A percentile compares a stretch with the other conserved stretches of the same genome.
Evolutionary conservation across 1,284 basidiomycete genomes (phyloP).

Genomic region (Apiotrichum sp.): DNA sequence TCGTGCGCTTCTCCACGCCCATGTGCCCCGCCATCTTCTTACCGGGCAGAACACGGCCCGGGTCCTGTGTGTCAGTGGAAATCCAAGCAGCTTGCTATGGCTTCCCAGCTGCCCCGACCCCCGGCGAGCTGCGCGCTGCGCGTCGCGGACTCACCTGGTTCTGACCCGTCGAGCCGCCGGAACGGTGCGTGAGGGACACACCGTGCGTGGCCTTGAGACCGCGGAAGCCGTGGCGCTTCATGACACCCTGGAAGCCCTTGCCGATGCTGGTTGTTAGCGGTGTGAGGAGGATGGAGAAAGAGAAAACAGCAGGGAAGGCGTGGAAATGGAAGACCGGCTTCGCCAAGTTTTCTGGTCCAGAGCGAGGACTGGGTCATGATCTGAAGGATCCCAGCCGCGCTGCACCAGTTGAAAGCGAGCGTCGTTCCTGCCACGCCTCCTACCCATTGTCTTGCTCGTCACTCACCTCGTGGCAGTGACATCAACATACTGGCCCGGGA

Average conservation of each 20-base stretch:
- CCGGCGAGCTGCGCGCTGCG: no score
- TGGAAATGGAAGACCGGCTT: no score
- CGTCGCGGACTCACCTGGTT: conserved; percentile 63
- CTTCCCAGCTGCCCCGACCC: no score
- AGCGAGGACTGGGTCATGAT: no score
- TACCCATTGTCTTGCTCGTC: not conserved
- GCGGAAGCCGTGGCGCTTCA: conserved; percentile 95
- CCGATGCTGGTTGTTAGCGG: conserved; percentile 60
- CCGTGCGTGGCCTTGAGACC: conserved; percentile 92
- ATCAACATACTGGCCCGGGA: conserved; percentile 95
- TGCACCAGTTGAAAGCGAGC: no score
- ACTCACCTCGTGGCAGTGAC: conserved; percentile 85
- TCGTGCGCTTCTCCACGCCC: conserved; percentile 75
- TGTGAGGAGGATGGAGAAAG: no score
- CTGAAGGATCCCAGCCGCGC: no score
- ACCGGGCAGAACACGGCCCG: conserved; percentile 88
- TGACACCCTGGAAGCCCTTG: conserved; percentile 93
- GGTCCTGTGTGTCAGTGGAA: conserved; percentile 57
- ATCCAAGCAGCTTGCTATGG: no score
- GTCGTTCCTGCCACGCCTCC: not conserved
- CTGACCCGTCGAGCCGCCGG: conserved; percentile 86
- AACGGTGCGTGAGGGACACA: conserved; percentile 91
- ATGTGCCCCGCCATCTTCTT: conserved; percentile 98
- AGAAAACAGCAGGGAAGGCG: no score
- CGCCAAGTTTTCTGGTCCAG: no score